These are phyloP conservation scores for Thymus mandschuricus DNA, from an alignment of 257 asterid genomes.

Conservation along the genomic window DNA sequence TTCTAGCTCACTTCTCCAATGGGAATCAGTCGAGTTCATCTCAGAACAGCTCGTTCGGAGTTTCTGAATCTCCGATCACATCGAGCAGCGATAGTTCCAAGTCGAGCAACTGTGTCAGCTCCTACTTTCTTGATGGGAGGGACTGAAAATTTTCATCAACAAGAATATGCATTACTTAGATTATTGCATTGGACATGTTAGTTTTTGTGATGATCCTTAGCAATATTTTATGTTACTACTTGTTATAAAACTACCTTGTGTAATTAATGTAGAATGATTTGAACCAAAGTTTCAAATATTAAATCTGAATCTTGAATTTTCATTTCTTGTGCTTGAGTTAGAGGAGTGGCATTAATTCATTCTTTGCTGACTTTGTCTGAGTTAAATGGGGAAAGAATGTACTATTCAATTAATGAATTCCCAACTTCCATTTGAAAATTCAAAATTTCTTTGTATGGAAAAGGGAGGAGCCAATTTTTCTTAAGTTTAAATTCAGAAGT, in stretches of 20 bases:
- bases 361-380: neutral
- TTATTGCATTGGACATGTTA: slow-evolving; percentile 55
- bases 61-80: slow-evolving; percentile 52
- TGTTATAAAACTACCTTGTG: slow-evolving; percentile 10
- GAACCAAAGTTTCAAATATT: neutral
- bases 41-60: slow-evolving; percentile 37
- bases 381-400: neutral
- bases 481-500: slow-evolving; percentile 8
- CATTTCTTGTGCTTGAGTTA: neutral
- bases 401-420: neutral
- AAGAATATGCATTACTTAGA: neutral
- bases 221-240: slow-evolving; percentile 40
- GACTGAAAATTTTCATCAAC: neutral
- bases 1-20: neutral
- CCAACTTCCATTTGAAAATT: slow-evolving; percentile 5
- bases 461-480: neutral
- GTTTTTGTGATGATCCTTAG: slow-evolving; percentile 52
- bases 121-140: slow-evolving; percentile 37
- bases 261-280: slow-evolving; percentile 21
- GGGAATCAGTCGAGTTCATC: slow-evolving; percentile 42
- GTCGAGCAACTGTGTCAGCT: slow-evolving; percentile 40
- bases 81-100: slow-evolving; percentile 62
- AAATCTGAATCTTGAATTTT: slow-evolving; percentile 2
- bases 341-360: neutral
- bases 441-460: neutral